Percentiles rank a stretch among this genome's conserved stretches.
phyloP scores from a whole-genome alignment of 2,329 filamentous ascomycete species.

The Tolypocladium tundrense region DNA sequence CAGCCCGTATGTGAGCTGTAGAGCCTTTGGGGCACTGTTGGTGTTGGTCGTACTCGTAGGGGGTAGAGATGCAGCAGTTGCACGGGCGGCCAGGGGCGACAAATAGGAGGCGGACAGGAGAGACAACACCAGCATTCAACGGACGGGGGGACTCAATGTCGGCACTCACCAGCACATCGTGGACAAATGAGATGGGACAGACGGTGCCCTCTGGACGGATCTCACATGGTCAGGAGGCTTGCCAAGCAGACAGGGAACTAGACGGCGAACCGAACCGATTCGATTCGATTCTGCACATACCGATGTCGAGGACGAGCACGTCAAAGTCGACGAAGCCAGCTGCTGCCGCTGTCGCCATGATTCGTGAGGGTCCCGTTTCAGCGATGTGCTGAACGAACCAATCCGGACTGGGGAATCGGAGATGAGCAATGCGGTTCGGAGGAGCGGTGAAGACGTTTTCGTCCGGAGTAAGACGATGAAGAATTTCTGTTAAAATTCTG shows the following conservation, averaged over 20 bases:
- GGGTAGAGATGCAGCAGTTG: slow-evolving; percentile 5
- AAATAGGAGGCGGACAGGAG: neutral
- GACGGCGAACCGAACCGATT: neutral
- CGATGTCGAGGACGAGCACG: slow-evolving; percentile 26
- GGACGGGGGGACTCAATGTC: neutral
- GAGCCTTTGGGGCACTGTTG: neutral
- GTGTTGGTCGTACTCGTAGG: neutral
- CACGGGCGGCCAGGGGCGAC: neutral
- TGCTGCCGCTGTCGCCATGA: slow-evolving; percentile 5
- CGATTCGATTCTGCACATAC: slow-evolving; percentile 12
- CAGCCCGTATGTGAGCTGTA: neutral
- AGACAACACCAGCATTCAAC: neutral
- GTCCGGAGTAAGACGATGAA: neutral
- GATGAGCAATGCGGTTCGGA: neutral
- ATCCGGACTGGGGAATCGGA: neutral
- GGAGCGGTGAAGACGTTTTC: neutral
- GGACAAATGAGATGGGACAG: slow-evolving; percentile 76
- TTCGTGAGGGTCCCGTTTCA: neutral
- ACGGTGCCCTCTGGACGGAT: slow-evolving; percentile 60
- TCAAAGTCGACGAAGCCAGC: slow-evolving; percentile 18
- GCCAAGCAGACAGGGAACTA: neutral
- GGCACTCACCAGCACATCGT: slow-evolving; percentile 64
- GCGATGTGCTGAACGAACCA: neutral
- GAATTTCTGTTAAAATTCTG: neutral
- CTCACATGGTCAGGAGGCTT: neutral